These are phyloP conservation scores for Talaromyces sp. DNA, from an alignment of 2,329 filamentous ascomycete genomes.

Conservation along the genomic window DNA sequence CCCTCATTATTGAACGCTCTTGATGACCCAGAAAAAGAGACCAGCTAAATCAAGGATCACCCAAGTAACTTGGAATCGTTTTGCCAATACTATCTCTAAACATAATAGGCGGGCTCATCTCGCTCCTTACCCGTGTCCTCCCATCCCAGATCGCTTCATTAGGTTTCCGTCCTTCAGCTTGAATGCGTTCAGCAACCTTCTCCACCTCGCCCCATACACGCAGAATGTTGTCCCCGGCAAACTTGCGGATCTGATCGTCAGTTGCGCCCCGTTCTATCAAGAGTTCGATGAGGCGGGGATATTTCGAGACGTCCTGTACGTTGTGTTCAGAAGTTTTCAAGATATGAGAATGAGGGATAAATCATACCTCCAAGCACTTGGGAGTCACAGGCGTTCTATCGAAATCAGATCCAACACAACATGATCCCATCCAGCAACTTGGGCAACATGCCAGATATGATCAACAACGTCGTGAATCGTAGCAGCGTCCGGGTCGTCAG, in stretches of 20 bases:
- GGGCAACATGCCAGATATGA: constrained; percentile 20
- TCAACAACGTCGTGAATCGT: constrained; percentile 38
- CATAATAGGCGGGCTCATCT: constrained; percentile 17
- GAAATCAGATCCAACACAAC: constrained; percentile 21
- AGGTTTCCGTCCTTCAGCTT: constrained; percentile 23
- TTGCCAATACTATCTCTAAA: constrained; percentile 17
- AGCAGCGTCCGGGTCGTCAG: constrained; percentile 26
- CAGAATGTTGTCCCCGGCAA: constrained; percentile 42
- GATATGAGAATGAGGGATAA: not conserved
- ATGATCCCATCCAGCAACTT: constrained; percentile 21
- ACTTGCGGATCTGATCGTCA: constrained; percentile 38
- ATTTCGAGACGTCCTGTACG: constrained; percentile 27
- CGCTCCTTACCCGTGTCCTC: constrained; percentile 15
- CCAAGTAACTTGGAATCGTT: constrained; percentile 15
- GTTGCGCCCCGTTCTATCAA: constrained; percentile 41
- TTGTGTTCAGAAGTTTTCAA: not conserved
- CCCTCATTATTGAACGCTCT: no score
- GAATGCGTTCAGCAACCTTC: constrained; percentile 22
- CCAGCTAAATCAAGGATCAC: not conserved
- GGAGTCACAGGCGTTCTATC: constrained; percentile 20
- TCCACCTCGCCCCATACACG: constrained; percentile 27
- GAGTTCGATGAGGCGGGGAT: constrained; percentile 23
- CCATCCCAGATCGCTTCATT: constrained; percentile 22
- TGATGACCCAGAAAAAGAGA: no score
- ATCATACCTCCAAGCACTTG: constrained; percentile 16